Base-by-base conservation (phyloP, 148 eudicot genomes). In the Pouteria glomerata region DNA sequence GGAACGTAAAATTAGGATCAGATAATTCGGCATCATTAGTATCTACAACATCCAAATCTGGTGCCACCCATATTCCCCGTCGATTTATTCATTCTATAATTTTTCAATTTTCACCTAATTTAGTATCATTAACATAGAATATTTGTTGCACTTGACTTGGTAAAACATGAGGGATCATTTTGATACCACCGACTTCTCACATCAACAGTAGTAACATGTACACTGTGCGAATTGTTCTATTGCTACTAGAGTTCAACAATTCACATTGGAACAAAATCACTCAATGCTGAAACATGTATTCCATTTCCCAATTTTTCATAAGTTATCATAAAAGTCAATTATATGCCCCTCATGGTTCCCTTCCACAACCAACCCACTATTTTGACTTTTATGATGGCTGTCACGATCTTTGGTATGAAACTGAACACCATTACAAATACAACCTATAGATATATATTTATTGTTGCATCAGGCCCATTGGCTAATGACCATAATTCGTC, bases 401-500 rank as follows among this genome's bases (percentile, higher is more conserved):
- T 69, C 51, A 16, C 37, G 63, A 55, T 55, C 31, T 24, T 37
- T 55, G 0, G 63, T 37, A 52, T 8, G 61, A 51, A 68, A 68
- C 4, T 30, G 48, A 1, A 68, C 47, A 18, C 61, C 60, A 15
- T 69, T 69, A 31, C 19, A 52, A 33, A 68, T 53, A 39, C 48
- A 68, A 11, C 72, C 72, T 1, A 3, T 45, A 68, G n/a, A n/a
- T 68, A 68, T 33, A 21, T 24, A 55, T 53, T 21, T 15, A 53
- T 30, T 12, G 34, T 35, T 11, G 47, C 8, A 53, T 10, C 45
- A 12, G 47, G 61, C 33, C 72, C 33, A n/a, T 23, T 19, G 27
- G 48, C 61, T 56, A 68, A 35, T 31, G 72, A 53, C 72, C 72
- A 68, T 30, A 68, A 47, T 19, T 68, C 44, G 42, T 34, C 10